These are phyloP conservation scores for Fremontodendron californicum DNA, from an alignment of 345 rosid genomes.

Conservation along the genomic window DNA sequence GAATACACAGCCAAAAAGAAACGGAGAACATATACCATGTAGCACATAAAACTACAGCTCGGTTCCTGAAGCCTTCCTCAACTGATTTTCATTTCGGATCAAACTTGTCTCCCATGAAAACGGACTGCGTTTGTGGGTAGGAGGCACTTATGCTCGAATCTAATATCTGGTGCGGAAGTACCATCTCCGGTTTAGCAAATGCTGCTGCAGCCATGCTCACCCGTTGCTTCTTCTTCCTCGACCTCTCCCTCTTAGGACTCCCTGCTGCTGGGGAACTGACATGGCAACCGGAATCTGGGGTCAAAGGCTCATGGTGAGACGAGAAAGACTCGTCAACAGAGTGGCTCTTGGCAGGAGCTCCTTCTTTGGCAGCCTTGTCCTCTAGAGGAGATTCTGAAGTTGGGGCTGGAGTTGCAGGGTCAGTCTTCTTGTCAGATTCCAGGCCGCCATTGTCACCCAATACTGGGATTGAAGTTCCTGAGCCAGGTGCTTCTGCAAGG, in stretches of 20 bases:
- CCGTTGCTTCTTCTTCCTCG: conserved; percentile 77
- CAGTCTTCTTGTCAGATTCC: conserved; percentile 66
- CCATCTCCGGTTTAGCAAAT: conserved; percentile 46
- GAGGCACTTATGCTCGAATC: conserved; percentile 76
- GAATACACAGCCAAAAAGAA: conserved; percentile 18
- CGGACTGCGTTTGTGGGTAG: conserved; percentile 44
- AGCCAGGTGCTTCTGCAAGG: conserved; percentile 50
- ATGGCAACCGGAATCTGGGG: conserved; percentile 83
- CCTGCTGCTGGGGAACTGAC: conserved; percentile 49
- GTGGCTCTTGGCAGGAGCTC: conserved; percentile 60
- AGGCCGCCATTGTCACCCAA: conserved; percentile 41
- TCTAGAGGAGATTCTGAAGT: conserved; percentile 72
- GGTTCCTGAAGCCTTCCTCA: conserved; percentile 50
- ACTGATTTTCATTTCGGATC: conserved; percentile 47
- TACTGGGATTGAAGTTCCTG: conserved; percentile 35
- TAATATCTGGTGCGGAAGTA: conserved; percentile 56
- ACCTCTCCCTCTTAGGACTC: conserved; percentile 58
- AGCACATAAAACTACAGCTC: conserved; percentile 29
- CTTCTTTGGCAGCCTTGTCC: conserved; percentile 63
- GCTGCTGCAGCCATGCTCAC: conserved; percentile 35
- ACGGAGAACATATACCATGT: neutral
- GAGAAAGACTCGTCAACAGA: conserved; percentile 82
- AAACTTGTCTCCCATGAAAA: conserved; percentile 45
- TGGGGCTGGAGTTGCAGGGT: conserved; percentile 89
- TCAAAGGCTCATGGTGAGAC: conserved; percentile 74